Percentiles rank a stretch among this genome's conserved stretches.
These are phyloP conservation scores for Kodamaea nitidulidarum DNA, from an alignment of 805 yeast genomes.

Conservation along the genomic window DNA sequence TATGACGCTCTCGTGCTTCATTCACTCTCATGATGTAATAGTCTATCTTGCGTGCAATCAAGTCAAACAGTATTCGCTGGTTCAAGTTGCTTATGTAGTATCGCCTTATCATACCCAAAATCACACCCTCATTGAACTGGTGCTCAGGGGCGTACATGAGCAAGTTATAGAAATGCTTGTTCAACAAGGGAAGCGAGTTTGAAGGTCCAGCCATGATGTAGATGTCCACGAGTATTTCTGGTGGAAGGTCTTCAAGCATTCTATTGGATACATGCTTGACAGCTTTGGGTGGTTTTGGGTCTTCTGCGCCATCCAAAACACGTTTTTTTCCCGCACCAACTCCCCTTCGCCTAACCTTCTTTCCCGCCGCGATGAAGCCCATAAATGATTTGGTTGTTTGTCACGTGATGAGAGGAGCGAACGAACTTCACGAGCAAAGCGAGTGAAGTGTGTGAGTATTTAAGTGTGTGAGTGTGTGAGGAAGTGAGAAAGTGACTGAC, in stretches of 20 bases:
- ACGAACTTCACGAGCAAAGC: too few species aligned
- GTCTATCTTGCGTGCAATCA: constrained; percentile 13
- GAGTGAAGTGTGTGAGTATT: too few species aligned
- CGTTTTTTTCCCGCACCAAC: background rate
- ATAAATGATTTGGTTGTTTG: constrained; percentile 10
- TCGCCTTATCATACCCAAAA: constrained; percentile 19
- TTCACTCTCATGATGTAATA: constrained; percentile 9
- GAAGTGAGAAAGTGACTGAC: too few species aligned
- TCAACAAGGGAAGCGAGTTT: constrained; percentile 33
- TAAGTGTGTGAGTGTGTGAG: too few species aligned
- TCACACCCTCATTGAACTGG: constrained; percentile 13
- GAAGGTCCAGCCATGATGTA: constrained; percentile 33
- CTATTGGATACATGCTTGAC: background rate
- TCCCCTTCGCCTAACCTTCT: constrained; percentile 14
- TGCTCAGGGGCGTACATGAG: constrained; percentile 22
- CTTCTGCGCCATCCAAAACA: background rate
- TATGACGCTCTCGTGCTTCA: background rate
- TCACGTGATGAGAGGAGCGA: too few species aligned
- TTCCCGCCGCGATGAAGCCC: constrained; percentile 28
- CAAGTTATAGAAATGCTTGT: constrained; percentile 23
- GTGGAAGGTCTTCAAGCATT: constrained; percentile 35
- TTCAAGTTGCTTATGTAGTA: constrained; percentile 22
- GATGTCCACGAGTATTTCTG: constrained; percentile 38
- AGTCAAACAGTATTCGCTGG: constrained; percentile 8
- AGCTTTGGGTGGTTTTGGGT: background rate